Percentiles rank a stretch among this genome's conserved stretches.
Evolutionary conservation across 2,329 filamentous ascomycete genomes (phyloP).

Genomic region (Stachybotrys echinatus): DNA sequence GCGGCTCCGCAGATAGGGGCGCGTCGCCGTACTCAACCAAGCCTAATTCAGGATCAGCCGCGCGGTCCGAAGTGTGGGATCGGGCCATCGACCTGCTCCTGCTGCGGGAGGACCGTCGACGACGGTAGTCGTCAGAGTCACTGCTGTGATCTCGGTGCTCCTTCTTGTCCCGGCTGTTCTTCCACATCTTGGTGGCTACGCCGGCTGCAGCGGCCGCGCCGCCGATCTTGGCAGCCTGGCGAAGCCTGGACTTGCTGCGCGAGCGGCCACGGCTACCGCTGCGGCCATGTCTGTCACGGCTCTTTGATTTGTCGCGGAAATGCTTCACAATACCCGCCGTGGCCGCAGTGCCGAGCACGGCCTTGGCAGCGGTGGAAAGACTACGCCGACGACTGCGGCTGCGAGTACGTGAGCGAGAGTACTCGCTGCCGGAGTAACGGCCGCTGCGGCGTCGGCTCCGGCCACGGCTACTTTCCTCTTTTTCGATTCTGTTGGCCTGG

Average conservation of each 20-base stretch:
- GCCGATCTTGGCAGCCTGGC: slow-evolving; percentile 55
- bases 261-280: slow-evolving; percentile 23
- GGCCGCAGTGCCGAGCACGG: slow-evolving; percentile 51
- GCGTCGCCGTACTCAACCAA: slow-evolving; percentile 62
- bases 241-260: slow-evolving; percentile 40
- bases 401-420: slow-evolving; percentile 36
- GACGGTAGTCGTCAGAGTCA: slow-evolving; percentile 27
- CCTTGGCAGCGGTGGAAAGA: slow-evolving; percentile 47
- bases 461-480: slow-evolving; percentile 52
- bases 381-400: slow-evolving; percentile 40
- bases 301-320: slow-evolving; percentile 46
- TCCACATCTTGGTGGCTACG: slow-evolving; percentile 56
- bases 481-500: slow-evolving; percentile 54
- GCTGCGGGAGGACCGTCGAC: slow-evolving; percentile 26
- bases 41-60: slow-evolving; percentile 62
- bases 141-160: slow-evolving; percentile 24
- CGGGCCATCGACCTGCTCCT: slow-evolving; percentile 48
- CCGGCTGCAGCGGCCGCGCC: slow-evolving; percentile 56
- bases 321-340: slow-evolving; percentile 55
- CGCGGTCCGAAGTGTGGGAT: slow-evolving; percentile 44
- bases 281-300: slow-evolving; percentile 17
- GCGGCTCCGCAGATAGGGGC: slow-evolving; percentile 42
- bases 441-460: slow-evolving; percentile 44
- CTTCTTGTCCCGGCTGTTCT: slow-evolving; percentile 54
- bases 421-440: slow-evolving; percentile 34